Evolutionary conservation across 108 stramenopile species (phyloP).

Genomic region (Fragilariopsis cylindrus): DNA sequence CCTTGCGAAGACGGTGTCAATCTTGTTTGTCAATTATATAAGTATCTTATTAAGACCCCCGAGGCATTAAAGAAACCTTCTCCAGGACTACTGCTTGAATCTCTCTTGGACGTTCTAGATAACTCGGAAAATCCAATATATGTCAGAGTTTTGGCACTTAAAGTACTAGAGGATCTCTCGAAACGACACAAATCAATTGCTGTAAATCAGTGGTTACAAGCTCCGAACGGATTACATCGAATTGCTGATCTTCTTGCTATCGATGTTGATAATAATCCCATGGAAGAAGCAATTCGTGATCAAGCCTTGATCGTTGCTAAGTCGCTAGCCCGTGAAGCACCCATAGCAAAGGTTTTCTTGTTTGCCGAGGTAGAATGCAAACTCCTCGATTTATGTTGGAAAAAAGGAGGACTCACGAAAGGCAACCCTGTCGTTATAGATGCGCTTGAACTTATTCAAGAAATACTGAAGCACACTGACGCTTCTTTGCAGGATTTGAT

Average conservation of each 20-base stretch:
- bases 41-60: conserved; percentile 5
- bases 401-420: conserved; percentile 45
- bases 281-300: conserved; percentile 59
- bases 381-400: conserved; percentile 49
- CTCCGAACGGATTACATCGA: conserved; percentile 78
- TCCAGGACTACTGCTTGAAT: conserved; percentile 44
- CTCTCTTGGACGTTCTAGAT: conserved; percentile 49
- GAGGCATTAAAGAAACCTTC: conserved; percentile 8
- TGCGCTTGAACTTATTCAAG: conserved; percentile 51
- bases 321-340: conserved; percentile 46
- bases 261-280: conserved; percentile 22
- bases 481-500: conserved; percentile 41
- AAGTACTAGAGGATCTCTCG: conserved; percentile 47
- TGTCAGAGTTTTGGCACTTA: conserved; percentile 63
- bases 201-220: conserved; percentile 62
- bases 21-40: conserved; percentile 30
- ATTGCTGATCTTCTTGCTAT: conserved; percentile 56
- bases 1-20: conserved; percentile 23
- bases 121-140: conserved; percentile 38
- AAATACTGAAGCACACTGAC: conserved; percentile 45
- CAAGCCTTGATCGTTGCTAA: conserved; percentile 60
- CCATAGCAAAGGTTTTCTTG: conserved; percentile 65
- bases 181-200: conserved; percentile 37
- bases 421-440: conserved; percentile 55
- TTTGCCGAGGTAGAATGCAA: conserved; percentile 68